Evolutionary conservation across 768 basidiomycete species (phyloP).

Genomic region (Mycena kentingensis): DNA sequence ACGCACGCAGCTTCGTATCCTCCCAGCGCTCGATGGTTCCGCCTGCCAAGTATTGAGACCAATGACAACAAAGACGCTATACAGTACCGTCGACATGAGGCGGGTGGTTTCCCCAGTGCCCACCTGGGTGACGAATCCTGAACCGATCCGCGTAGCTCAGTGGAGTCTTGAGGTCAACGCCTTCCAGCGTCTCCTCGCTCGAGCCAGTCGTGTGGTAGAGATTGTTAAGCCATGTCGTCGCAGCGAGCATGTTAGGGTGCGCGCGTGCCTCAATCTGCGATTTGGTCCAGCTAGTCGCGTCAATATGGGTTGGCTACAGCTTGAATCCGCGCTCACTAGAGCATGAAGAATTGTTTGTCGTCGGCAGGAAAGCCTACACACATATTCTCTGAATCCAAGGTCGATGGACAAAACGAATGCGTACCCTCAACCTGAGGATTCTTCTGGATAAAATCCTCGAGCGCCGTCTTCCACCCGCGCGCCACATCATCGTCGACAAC

Average conservation of each 20-base stretch:
- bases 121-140: constrained; percentile 62
- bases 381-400: not conserved
- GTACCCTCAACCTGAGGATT: constrained; percentile 51
- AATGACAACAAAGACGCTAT: constrained; percentile 7
- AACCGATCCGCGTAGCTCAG: constrained; percentile 64
- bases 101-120: constrained; percentile 43
- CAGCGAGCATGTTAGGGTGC: constrained; percentile 54
- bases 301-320: not conserved
- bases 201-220: constrained; percentile 41
- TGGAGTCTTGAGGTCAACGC: constrained; percentile 53
- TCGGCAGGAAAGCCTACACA: constrained; percentile 43
- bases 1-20: constrained; percentile 48
- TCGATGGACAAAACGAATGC: not conserved
- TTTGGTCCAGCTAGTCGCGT: constrained; percentile 28
- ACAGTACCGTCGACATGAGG: constrained; percentile 28
- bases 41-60: constrained; percentile 36
- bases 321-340: constrained; percentile 44
- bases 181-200: constrained; percentile 34
- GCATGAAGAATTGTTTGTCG: constrained; percentile 62
- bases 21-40: constrained; percentile 67
- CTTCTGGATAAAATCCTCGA: constrained; percentile 50
- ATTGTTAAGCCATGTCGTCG: constrained; percentile 51
- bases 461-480: constrained; percentile 47
- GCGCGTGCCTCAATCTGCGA: constrained; percentile 58
- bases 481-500: constrained; percentile 52